These are phyloP conservation scores for Euclidium syriacum DNA, from an alignment of 345 rosid species.

Conservation along the genomic window DNA sequence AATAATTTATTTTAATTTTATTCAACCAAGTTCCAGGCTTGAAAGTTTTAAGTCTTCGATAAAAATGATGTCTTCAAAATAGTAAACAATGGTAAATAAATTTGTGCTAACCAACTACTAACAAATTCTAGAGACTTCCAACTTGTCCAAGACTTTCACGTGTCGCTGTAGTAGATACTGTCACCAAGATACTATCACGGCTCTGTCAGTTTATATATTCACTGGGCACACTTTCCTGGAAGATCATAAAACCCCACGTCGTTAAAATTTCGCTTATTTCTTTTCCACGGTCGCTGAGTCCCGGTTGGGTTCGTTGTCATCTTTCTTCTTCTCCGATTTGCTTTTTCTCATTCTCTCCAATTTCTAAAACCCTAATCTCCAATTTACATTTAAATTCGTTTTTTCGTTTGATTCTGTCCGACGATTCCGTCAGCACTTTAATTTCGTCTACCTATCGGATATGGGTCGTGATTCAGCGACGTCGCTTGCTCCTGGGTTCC, in stretches of 20 bases:
- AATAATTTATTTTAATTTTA: not conserved
- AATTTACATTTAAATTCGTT: not conserved
- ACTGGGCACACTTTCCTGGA: constrained; percentile 15
- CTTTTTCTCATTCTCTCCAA: not conserved
- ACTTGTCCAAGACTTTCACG: constrained; percentile 5
- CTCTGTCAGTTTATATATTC: not conserved
- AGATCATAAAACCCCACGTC: not conserved
- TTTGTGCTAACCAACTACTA: not conserved
- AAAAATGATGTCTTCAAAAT: too few species aligned
- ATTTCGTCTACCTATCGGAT: not conserved
- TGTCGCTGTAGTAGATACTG: not conserved
- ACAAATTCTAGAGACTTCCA: constrained; percentile 5
- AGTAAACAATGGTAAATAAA: not conserved
- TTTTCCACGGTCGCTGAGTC: not conserved
- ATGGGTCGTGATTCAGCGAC: constrained; percentile 55
- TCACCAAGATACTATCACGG: constrained; percentile 3
- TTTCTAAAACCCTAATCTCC: not conserved
- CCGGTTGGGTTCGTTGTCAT: constrained; percentile 5
- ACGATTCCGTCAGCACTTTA: too few species aligned
- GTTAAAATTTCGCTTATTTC: not conserved
- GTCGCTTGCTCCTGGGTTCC: constrained; percentile 84
- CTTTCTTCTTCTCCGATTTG: constrained; percentile 12
- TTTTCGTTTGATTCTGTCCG: not conserved
- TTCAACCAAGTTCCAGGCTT: too few species aligned
- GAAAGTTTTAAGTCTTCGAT: too few species aligned